Percentiles rank a stretch among this genome's conserved stretches.
Conservation (phyloP, 768 basidiomycete genomes). For the Termitomyces sp. region DNA sequence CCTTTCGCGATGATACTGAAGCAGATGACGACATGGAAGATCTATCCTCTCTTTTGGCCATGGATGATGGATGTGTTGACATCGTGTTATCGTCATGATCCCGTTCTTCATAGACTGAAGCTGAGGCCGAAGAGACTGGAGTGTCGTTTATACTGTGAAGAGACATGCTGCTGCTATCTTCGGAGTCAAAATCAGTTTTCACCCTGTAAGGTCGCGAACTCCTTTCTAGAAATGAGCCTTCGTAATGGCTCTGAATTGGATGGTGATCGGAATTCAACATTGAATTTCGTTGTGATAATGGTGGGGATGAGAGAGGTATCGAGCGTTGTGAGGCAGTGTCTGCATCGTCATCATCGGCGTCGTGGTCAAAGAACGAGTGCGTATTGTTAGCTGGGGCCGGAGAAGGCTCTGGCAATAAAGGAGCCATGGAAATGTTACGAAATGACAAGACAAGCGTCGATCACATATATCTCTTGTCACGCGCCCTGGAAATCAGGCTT, state of each 20-base stretch:
- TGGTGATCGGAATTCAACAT: slow-evolving; percentile 14
- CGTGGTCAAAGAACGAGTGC: slow-evolving; percentile 23
- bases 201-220: slow-evolving; percentile 40
- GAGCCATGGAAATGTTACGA: slow-evolving; percentile 14
- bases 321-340: slow-evolving; percentile 80
- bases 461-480: background rate
- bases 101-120: slow-evolving; percentile 38
- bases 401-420: slow-evolving; percentile 26
- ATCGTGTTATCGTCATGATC: slow-evolving; percentile 22
- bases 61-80: slow-evolving; percentile 57
- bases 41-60: slow-evolving; percentile 36
- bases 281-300: slow-evolving; percentile 44
- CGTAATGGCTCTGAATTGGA: slow-evolving; percentile 10
- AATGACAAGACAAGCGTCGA: background rate
- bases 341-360: slow-evolving; percentile 45
- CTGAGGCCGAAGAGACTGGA: slow-evolving; percentile 45
- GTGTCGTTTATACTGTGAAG: slow-evolving; percentile 38
- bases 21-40: slow-evolving; percentile 59
- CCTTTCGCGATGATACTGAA: slow-evolving; percentile 62
- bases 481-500: background rate
- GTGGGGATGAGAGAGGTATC: slow-evolving; percentile 65
- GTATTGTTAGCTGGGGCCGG: slow-evolving; percentile 22
- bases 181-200: slow-evolving; percentile 50
- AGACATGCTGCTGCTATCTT: slow-evolving; percentile 50
- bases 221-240: slow-evolving; percentile 28